Base-by-base conservation (phyloP, 1,284 basidiomycete species). In the Tylopilus orsonianus region DNA sequence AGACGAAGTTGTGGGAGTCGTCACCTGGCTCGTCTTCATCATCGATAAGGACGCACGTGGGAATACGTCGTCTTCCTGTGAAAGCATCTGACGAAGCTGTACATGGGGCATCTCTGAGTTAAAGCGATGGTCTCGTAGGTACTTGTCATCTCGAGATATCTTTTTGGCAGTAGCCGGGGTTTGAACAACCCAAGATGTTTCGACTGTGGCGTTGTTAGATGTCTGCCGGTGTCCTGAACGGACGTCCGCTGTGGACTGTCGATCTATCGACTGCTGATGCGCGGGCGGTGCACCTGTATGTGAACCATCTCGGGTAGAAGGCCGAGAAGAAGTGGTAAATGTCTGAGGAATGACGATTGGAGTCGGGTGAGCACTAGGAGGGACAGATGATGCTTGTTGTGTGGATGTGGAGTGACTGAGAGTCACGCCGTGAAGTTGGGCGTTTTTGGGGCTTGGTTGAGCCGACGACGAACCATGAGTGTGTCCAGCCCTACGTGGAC, bases 161-260 rank as follows among this genome's bases (percentile, higher is more conserved):
- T 38, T 48, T 44, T 52, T 66, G 30, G 38, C 43, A 18, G 51
- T 53, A 13, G 53, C 44, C 6, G 65, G 53, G 13, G 61, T 69
- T 40, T 66, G 67, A 10, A 68, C 65, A 18, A 69, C 57, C 66
- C 67, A 66, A 10, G 67, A 59, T 22, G 62, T 57, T 45, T 67
- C 56, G 23, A 68, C 50, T 2, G 63, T 67, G 30, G 59, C 44
- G 9, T 39, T 30, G 23, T 44, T 59, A 6, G 64, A 52, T 29
- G 49, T 19, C 38, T 55, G 52, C 29, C 48, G 60, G 39, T 19
- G 13, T 8, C 51, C 62, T 27, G 45, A 33, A 36, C 50, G 50
- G 12, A 14, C 30, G 12, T 63, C 54, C 2, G 19, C 16, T 13
- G 44, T 32, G 6, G 34, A n/a, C n/a, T 46, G 58, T 40, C 48